Evolutionary conservation across 805 yeast genomes (phyloP), one percentile per base, ranked within the genome.

Genomic region (Cyberlindnera euphorbiae): DNA sequence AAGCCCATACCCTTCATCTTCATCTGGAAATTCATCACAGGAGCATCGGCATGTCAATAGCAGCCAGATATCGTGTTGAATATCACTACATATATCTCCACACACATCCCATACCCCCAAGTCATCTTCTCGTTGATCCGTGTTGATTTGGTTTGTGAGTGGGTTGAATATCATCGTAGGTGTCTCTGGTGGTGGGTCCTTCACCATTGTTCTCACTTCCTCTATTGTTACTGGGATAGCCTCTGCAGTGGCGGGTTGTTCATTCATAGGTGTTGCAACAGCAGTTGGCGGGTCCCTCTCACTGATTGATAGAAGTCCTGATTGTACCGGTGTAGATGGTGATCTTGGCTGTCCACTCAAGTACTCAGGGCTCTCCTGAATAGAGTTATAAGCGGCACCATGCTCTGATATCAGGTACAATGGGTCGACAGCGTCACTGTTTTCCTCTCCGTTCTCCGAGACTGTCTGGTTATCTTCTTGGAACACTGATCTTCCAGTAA

Each of bases 141-240:
- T 19, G 22, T 19, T 19, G 9, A 19, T 8, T 19, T 9, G 7
- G 22, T 19, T 19, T 19, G 9, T 19, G 9, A 19, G 7, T 9
- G 22, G 13, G 5, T 14, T 12, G 9, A 28, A 19, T 17, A n/a
- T 18, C 28, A 31, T 23, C 15, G 16, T 17, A 5, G 18, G 29
- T 6, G 16, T 13, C n/a, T n/a, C 30, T 12, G 30, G 17, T 6
- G 45, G 45, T 16, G 35, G 41, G 17, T 33, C 23, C 23, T 39
- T 41, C 11, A 38, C 32, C 29, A 41, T 30, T 8, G 18, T 8
- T 8, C 29, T 24, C 4, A 42, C n/a, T 10, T 45, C 49, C 7
- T 37, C 33, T 2, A 37, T 16, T 3, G 41, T 32, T 9, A 42
- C 26, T 4, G 48, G 48, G 8, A 35, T 11, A 12, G 45, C 48